Evolutionary conservation across 257 asterid genomes (phyloP).

Genomic region (Perilla frutescens): DNA sequence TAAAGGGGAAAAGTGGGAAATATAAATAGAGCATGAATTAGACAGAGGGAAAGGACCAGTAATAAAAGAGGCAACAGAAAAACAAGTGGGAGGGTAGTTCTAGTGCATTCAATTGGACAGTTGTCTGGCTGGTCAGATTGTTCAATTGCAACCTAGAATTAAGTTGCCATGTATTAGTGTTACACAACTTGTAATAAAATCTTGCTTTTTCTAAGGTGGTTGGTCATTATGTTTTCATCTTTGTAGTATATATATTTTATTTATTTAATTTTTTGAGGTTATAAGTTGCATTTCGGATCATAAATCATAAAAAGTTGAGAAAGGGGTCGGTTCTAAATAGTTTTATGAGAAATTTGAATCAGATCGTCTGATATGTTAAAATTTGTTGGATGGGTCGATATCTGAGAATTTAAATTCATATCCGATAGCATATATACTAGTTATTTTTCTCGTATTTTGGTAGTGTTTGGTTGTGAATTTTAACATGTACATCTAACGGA

Average conservation of each 20-base stretch:
- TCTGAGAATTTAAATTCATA: too few species aligned
- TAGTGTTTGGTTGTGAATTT: too few species aligned
- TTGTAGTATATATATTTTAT: background rate
- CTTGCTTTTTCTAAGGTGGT: slow-evolving; percentile 25
- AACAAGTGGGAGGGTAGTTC: slow-evolving; percentile 45
- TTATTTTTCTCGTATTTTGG: too few species aligned
- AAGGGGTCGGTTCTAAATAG: too few species aligned
- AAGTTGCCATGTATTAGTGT: slow-evolving; percentile 6
- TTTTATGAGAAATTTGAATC: too few species aligned
- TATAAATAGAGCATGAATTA: background rate
- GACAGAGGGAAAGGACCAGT: slow-evolving; percentile 12
- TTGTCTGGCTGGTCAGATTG: slow-evolving; percentile 40
- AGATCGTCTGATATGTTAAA: too few species aligned
- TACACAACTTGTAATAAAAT: background rate
- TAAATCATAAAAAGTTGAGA: background rate
- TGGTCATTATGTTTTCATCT: slow-evolving; percentile 14
- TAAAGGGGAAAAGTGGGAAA: background rate
- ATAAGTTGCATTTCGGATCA: background rate
- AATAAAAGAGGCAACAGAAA: slow-evolving; percentile 27
- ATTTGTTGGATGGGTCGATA: too few species aligned
- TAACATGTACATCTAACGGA: too few species aligned
- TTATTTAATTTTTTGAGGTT: background rate
- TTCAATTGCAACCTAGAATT: slow-evolving; percentile 28
- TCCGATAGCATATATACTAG: too few species aligned
- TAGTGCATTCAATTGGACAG: slow-evolving; percentile 48